Evolutionary conservation across 306 rosid genomes (phyloP).

Genomic region (Parietaria judaica): DNA sequence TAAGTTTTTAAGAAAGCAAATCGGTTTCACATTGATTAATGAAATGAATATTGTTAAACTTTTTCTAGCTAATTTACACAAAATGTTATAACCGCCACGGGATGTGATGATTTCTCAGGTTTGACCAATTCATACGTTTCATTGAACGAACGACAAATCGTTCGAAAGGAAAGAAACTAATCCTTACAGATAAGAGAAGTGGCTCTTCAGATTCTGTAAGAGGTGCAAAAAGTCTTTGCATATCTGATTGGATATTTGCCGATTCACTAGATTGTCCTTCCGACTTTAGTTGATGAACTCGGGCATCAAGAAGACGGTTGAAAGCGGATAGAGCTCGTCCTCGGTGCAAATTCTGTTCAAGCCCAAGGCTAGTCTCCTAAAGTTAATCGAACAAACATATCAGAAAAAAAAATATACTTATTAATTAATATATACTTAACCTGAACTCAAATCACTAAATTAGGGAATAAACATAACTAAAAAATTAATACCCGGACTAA

Average conservation of each 20-base stretch:
- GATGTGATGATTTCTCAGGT: background rate
- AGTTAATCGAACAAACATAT: slow-evolving; percentile 12
- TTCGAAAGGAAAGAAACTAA: slow-evolving; percentile 2
- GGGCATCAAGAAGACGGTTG: slow-evolving; percentile 57
- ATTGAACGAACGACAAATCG: background rate
- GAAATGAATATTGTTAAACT: too few species aligned
- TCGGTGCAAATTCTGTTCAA: slow-evolving; percentile 91
- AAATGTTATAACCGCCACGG: background rate
- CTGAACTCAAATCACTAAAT: too few species aligned
- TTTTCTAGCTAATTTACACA: too few species aligned
- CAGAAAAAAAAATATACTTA: too few species aligned
- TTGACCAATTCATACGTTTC: too few species aligned
- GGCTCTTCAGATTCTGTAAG: slow-evolving; percentile 56
- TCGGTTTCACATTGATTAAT: too few species aligned
- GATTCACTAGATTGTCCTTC: slow-evolving; percentile 39
- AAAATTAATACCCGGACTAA: too few species aligned
- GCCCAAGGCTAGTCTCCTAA: slow-evolving; percentile 78
- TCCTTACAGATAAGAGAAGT: slow-evolving; percentile 70
- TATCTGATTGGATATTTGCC: slow-evolving; percentile 65
- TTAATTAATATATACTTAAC: too few species aligned
- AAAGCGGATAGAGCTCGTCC: slow-evolving; percentile 88
- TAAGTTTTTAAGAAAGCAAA: too few species aligned
- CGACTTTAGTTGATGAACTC: slow-evolving; percentile 72
- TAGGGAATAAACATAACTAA: too few species aligned
- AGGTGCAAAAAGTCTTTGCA: slow-evolving; percentile 77